Evolutionary conservation across 2,329 filamentous ascomycete species (phyloP).

Genomic region (Raffaelea ambrosiae): DNA sequence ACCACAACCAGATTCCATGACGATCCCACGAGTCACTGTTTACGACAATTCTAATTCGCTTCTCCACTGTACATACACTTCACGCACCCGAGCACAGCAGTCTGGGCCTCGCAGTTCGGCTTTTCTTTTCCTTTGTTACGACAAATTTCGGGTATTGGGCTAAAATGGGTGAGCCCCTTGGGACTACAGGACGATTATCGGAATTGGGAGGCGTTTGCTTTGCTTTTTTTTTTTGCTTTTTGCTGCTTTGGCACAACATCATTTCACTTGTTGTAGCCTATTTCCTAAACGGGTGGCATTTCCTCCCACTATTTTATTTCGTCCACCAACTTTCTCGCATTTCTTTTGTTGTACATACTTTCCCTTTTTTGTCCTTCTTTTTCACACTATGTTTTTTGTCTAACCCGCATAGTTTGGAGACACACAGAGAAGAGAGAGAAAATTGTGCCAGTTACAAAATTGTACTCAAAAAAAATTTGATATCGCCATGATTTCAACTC

Average conservation of each 20-base stretch:
- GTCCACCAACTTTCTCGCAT: not conserved
- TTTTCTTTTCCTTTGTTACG: not conserved
- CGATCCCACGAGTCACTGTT: not conserved
- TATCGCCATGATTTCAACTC: not conserved
- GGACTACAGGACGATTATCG: not conserved
- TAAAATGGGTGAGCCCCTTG: not conserved
- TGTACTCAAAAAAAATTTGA: no score
- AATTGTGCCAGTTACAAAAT: no score
- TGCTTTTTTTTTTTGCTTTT: not conserved
- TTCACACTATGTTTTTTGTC: not conserved
- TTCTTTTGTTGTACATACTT: conserved; percentile 2
- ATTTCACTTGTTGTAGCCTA: not conserved
- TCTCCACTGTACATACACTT: conserved; percentile 12
- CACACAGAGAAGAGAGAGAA: no score
- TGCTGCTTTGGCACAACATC: not conserved
- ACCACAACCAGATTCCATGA: not conserved
- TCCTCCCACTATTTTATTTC: not conserved
- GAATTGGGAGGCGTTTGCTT: not conserved
- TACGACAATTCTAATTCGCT: conserved; percentile 2
- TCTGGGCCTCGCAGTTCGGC: not conserved
- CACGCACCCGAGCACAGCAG: not conserved
- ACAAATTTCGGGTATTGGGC: not conserved
- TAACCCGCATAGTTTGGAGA: not conserved
- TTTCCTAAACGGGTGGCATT: no score
- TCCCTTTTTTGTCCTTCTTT: conserved; percentile 2